A percentile compares a stretch with the other conserved stretches of the same genome.
Conservation (phyloP, 192 early-diverging fungal species). For the Powellomyces hirtus region DNA sequence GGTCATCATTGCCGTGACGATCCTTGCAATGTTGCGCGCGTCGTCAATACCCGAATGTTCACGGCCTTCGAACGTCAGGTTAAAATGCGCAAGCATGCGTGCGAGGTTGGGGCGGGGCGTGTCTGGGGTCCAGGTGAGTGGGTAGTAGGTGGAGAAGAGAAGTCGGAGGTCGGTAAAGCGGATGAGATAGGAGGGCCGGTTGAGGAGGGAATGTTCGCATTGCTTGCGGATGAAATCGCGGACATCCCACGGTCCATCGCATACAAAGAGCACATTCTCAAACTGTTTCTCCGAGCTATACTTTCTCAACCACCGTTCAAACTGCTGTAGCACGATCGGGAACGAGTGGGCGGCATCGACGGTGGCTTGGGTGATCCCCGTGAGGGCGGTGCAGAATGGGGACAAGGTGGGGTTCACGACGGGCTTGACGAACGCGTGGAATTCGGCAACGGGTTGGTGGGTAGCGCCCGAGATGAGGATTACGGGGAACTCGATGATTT, state of each 20-base stretch:
- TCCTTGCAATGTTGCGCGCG: conserved; percentile 71
- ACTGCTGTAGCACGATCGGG: conserved; percentile 45
- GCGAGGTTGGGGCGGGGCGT: conserved; percentile 50
- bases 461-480: conserved; percentile 65
- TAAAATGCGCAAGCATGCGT: conserved; percentile 62
- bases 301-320: conserved; percentile 48
- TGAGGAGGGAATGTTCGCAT: conserved; percentile 49
- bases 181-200: conserved; percentile 61
- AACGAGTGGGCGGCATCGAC: conserved; percentile 53
- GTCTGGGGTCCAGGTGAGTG: too few relatives aligned
- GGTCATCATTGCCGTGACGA: conserved; percentile 58
- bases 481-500: conserved; percentile 87
- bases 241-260: conserved; percentile 77
- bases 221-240: conserved; percentile 82
- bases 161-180: conserved; percentile 66
- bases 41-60: conserved; percentile 84
- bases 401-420: conserved; percentile 61
- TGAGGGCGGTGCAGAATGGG: conserved; percentile 73
- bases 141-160: conserved; percentile 56
- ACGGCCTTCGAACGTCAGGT: conserved; percentile 67
- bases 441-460: conserved; percentile 64
- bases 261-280: conserved; percentile 41
- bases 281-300: conserved; percentile 36
- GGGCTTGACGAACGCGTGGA: conserved; percentile 73
- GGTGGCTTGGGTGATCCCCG: conserved; percentile 75